Conservation (phyloP, 1,284 basidiomycete species). For the Ceratobasidium sp. region DNA sequence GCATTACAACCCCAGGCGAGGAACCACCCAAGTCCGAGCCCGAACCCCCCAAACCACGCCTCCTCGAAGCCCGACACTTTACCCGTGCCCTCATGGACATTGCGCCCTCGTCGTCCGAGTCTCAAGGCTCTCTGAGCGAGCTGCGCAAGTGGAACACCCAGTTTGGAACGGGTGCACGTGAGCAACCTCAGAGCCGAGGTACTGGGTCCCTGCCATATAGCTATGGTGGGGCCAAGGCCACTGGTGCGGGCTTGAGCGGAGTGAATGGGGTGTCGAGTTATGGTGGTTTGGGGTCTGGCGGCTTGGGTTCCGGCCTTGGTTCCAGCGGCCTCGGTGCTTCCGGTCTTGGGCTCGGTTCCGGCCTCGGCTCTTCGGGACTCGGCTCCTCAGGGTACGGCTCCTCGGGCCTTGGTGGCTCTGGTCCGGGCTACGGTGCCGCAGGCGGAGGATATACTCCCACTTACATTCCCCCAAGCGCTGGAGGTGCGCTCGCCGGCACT, state of each 20-base stretch:
- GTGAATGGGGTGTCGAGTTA: neutral
- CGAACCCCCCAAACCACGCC: slow-evolving; percentile 55
- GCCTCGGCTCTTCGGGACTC: neutral
- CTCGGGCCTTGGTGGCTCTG: neutral
- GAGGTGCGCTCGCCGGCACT: neutral
- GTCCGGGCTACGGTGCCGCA: neutral
- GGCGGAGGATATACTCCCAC: slow-evolving; percentile 1
- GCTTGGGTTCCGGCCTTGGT: neutral
- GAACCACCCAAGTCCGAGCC: slow-evolving; percentile 45
- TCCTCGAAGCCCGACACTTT: slow-evolving; percentile 76
- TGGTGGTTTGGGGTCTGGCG: neutral
- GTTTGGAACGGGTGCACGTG: slow-evolving; percentile 72
- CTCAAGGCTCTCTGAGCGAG: slow-evolving; percentile 80
- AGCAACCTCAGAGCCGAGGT: neutral
- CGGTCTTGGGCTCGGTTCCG: slow-evolving; percentile 5
- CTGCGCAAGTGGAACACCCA: slow-evolving; percentile 92
- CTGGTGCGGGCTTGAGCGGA: neutral
- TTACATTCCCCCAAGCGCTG: neutral
- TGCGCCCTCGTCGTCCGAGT: slow-evolving; percentile 85
- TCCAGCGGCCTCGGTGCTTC: neutral
- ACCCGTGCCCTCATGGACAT: slow-evolving; percentile 85
- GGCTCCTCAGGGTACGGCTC: neutral
- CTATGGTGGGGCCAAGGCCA: neutral
- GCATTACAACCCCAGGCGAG: slow-evolving; percentile 44
- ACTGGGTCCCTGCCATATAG: slow-evolving; percentile 5